Conservation (phyloP, 768 basidiomycete species). For the button mushroom (Agaricus bisporus) region DNA sequence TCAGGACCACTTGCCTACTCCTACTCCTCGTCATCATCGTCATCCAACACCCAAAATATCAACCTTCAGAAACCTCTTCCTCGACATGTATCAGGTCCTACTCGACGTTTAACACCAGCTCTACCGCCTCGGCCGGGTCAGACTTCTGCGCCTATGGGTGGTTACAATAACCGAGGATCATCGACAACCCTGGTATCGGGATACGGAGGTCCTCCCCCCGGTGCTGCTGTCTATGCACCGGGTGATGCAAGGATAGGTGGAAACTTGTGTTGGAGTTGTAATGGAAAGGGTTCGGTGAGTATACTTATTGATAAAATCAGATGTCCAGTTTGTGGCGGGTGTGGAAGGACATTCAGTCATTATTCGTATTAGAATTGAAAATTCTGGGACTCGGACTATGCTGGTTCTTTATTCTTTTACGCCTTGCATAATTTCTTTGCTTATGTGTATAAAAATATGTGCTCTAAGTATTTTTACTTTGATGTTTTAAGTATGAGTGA, state of each 20-base stretch:
- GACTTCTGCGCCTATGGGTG: constrained; percentile 3
- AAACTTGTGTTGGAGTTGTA: constrained; percentile 55
- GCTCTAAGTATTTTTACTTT: too few species aligned
- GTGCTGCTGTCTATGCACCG: constrained; percentile 43
- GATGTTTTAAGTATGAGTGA: too few species aligned
- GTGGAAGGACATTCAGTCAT: constrained; percentile 48
- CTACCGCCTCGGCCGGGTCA: constrained; percentile 14
- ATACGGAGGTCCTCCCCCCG: constrained; percentile 24
- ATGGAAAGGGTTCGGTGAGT: constrained; percentile 47
- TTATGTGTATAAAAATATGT: too few species aligned
- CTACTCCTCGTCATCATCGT: constrained; percentile 18
- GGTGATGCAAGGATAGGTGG: constrained; percentile 75
- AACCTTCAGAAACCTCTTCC: constrained; percentile 7
- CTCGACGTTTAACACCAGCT: not conserved
- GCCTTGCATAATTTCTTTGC: too few species aligned
- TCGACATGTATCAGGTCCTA: not conserved
- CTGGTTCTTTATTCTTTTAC: too few species aligned
- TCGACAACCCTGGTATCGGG: not conserved
- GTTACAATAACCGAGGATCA: constrained; percentile 9
- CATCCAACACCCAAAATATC: constrained; percentile 10
- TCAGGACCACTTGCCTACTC: constrained; percentile 53
- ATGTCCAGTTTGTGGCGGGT: constrained; percentile 57
- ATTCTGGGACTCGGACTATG: too few species aligned
- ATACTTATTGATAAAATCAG: constrained; percentile 46
- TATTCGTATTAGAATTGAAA: not conserved